These are phyloP conservation scores for Xylariomycetidae sp. DNA, from an alignment of 2,329 filamentous ascomycete genomes.

Conservation along the genomic window DNA sequence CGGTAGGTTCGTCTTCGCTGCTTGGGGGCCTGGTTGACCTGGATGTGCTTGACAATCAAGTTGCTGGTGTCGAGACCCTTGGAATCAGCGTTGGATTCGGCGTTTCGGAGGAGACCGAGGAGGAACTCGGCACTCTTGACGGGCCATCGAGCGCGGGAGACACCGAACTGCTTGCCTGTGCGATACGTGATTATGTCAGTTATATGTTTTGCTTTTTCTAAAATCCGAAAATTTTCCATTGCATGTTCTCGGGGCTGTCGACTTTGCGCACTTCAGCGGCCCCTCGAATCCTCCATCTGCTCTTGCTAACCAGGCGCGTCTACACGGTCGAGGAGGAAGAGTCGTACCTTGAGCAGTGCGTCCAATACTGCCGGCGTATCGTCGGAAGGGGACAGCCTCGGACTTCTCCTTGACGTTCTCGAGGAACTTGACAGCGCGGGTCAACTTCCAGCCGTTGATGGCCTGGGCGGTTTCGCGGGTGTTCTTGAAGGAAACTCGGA, in stretches of 20 bases:
- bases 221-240: too few species aligned
- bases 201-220: too few species aligned
- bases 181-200: slow-evolving; percentile 14
- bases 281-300: too few species aligned
- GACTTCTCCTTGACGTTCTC: slow-evolving; percentile 97
- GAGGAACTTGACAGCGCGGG: slow-evolving; percentile 92
- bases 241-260: too few species aligned
- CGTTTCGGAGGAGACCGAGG: slow-evolving; percentile 94
- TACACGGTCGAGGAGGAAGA: too few species aligned
- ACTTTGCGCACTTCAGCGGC: too few species aligned
- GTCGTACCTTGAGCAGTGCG: slow-evolving; percentile 95
- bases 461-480: slow-evolving; percentile 99
- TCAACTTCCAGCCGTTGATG: slow-evolving; percentile 98
- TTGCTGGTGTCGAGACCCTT: slow-evolving; percentile 97
- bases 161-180: slow-evolving; percentile 97
- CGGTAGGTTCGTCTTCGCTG: slow-evolving; percentile 99
- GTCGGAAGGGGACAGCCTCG: slow-evolving; percentile 97
- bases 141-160: slow-evolving; percentile 97
- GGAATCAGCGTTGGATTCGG: slow-evolving; percentile 92
- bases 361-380: slow-evolving; percentile 93
- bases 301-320: too few species aligned
- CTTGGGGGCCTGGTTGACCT: slow-evolving; percentile 99
- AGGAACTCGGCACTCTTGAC: slow-evolving; percentile 99
- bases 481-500: slow-evolving; percentile 99
- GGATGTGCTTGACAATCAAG: slow-evolving; percentile 99